These are phyloP conservation scores for Inonotus obliquus DNA, from an alignment of 1,284 basidiomycete species.

Conservation along the genomic window DNA sequence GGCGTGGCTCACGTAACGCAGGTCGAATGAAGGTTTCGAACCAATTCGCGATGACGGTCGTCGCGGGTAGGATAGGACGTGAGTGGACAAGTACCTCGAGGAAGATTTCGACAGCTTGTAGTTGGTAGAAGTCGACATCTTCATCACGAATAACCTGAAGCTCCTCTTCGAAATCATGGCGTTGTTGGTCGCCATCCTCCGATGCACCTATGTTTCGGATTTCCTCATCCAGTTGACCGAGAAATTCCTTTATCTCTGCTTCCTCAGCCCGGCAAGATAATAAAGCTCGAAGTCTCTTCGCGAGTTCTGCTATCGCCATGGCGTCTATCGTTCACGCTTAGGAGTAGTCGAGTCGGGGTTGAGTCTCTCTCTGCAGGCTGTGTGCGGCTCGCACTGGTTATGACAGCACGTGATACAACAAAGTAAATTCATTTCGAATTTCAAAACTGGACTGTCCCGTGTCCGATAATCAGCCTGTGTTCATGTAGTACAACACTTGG, in stretches of 20 bases:
- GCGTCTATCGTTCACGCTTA: not conserved
- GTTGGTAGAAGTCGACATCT: conserved; percentile 54
- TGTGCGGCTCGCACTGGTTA: no score
- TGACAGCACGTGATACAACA: no score
- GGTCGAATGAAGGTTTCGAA: conserved; percentile 74
- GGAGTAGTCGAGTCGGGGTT: not conserved
- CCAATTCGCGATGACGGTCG: conserved; percentile 68
- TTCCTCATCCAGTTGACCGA: conserved; percentile 48
- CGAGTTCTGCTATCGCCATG: conserved; percentile 6
- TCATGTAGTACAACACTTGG: no score
- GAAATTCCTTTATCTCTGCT: conserved; percentile 30
- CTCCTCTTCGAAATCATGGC: conserved; percentile 57
- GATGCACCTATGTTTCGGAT: conserved; percentile 44
- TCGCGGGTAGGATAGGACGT: conserved; percentile 51
- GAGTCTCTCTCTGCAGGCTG: not conserved
- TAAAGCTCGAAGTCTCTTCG: conserved; percentile 10
- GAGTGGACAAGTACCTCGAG: conserved; percentile 62
- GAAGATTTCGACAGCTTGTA: conserved; percentile 59
- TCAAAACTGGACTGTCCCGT: no score
- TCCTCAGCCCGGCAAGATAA: not conserved
- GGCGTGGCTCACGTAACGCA: conserved; percentile 64
- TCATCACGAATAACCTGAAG: conserved; percentile 60
- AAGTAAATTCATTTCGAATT: no score
- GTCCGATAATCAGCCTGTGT: no score
- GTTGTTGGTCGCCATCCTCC: conserved; percentile 38